Percentiles rank a stretch among this genome's conserved stretches.
Conservation (phyloP, 23 red algal species). For the Agarophyton chilense region DNA sequence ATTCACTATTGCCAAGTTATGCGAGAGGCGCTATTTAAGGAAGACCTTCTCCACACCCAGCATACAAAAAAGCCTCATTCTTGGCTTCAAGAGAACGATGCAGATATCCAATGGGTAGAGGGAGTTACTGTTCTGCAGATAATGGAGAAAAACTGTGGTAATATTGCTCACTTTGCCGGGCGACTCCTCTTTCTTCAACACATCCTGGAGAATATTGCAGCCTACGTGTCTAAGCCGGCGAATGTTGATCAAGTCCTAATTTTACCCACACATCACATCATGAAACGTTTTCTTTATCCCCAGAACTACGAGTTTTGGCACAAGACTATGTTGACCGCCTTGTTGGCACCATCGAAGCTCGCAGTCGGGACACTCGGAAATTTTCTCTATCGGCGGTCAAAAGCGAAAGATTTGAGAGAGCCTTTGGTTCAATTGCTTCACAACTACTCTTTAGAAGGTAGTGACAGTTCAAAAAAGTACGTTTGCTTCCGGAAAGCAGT, state of each 20-base stretch:
- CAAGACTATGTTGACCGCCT: slow-evolving; percentile 62
- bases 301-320: slow-evolving; percentile 88
- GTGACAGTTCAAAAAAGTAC: slow-evolving; percentile 30
- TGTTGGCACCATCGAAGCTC: slow-evolving; percentile 47
- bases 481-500: slow-evolving; percentile 82
- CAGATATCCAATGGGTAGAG: slow-evolving; percentile 72
- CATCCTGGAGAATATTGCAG: slow-evolving; percentile 59
- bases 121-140: slow-evolving; percentile 76
- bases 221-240: slow-evolving; percentile 44
- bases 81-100: slow-evolving; percentile 65
- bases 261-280: slow-evolving; percentile 70
- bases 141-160: slow-evolving; percentile 82
- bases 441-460: slow-evolving; percentile 51
- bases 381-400: slow-evolving; percentile 56
- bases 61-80: neutral
- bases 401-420: slow-evolving; percentile 8
- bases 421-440: slow-evolving; percentile 66
- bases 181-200: slow-evolving; percentile 79
- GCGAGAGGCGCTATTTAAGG: slow-evolving; percentile 51
- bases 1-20: slow-evolving; percentile 69
- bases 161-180: slow-evolving; percentile 90
- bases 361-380: slow-evolving; percentile 63
- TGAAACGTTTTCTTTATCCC: slow-evolving; percentile 82
- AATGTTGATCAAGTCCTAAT: slow-evolving; percentile 63
- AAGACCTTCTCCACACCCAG: slow-evolving; percentile 30